phyloP scores from a whole-genome alignment of 768 basidiomycete species.

The Nidularia pulvinata region DNA sequence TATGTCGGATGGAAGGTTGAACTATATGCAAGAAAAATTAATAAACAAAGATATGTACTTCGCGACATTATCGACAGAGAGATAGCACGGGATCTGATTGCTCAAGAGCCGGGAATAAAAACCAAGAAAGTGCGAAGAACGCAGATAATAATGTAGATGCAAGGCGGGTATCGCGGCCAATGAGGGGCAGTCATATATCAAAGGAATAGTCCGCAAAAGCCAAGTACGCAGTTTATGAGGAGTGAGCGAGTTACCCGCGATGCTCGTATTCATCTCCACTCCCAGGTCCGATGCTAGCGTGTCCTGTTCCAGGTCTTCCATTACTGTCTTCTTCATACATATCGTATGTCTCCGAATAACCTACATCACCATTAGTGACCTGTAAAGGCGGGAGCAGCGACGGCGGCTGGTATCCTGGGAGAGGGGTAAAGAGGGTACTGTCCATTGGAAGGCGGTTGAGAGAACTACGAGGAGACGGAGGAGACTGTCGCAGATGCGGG shows the following conservation, averaged over 20 bases:
- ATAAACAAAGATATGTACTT: background rate
- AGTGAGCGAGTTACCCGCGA: conserved; percentile 2
- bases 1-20: background rate
- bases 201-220: too few species aligned
- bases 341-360: conserved; percentile 28
- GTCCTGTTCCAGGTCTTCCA: conserved; percentile 38
- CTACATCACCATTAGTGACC: conserved; percentile 12
- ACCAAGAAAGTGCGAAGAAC: background rate
- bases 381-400: conserved; percentile 33
- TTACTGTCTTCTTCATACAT: conserved; percentile 34
- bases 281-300: conserved; percentile 28
- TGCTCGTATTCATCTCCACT: conserved; percentile 27
- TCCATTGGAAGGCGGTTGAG: conserved; percentile 53
- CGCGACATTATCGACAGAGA: background rate
- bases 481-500: conserved; percentile 9
- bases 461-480: conserved; percentile 21
- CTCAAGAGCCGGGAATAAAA: background rate
- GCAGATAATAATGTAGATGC: too few species aligned
- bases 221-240: background rate
- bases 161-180: too few species aligned
- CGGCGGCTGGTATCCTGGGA: conserved; percentile 53
- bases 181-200: too few species aligned
- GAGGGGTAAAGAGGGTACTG: conserved; percentile 73
- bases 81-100: background rate
- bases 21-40: background rate